phyloP scores from a whole-genome alignment of 176 grass and related monocot species.

The Eleusine indica region DNA sequence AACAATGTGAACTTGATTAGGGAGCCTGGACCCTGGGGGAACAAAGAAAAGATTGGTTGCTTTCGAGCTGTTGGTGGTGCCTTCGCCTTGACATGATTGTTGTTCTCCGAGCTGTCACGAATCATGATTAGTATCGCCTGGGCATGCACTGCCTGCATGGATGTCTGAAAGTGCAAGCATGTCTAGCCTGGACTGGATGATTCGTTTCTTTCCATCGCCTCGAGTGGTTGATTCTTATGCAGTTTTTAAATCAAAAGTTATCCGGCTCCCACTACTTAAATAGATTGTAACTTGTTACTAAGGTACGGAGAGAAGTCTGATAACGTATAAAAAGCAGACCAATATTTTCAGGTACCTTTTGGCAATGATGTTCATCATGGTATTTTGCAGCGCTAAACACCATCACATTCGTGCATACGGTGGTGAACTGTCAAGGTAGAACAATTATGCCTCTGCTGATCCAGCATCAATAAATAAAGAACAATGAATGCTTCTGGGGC shows the following conservation, averaged over 20 bases:
- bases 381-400: not conserved
- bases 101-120: slow-evolving; percentile 7
- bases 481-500: too few relatives aligned
- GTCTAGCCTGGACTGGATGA: slow-evolving; percentile 34
- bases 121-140: slow-evolving; percentile 16
- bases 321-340: not conserved
- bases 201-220: not conserved
- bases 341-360: not conserved
- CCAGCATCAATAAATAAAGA: too few relatives aligned
- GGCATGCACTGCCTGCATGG: not conserved
- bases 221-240: not conserved
- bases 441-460: not conserved
- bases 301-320: not conserved
- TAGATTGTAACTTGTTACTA: too few relatives aligned
- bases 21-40: not conserved
- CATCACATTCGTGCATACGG: too few relatives aligned
- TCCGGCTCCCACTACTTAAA: too few relatives aligned
- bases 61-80: slow-evolving; percentile 34
- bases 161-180: slow-evolving; percentile 39
- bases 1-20: not conserved
- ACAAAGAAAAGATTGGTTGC: slow-evolving; percentile 1
- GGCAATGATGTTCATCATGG: not conserved
- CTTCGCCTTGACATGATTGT: slow-evolving; percentile 13
- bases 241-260: not conserved
- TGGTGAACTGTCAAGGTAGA: not conserved